A percentile compares a stretch with the other conserved stretches of the same genome.
These are phyloP conservation scores for Leptographium procerum DNA, from an alignment of 2,329 filamentous ascomycete species.

Conservation along the genomic window DNA sequence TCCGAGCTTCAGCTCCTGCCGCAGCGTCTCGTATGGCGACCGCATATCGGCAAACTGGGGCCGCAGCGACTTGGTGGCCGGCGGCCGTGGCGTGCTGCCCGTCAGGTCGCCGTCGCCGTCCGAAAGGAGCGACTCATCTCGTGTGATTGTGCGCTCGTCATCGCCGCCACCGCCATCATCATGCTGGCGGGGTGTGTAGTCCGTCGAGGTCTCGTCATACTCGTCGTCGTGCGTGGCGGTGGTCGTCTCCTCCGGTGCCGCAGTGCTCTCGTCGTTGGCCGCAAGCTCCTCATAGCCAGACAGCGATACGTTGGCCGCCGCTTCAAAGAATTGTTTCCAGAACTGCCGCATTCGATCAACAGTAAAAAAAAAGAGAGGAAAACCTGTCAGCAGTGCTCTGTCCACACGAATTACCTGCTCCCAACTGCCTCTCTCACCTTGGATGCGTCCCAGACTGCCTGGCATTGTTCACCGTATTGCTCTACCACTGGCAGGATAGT, in stretches of 20 bases:
- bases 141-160: conserved; percentile 10
- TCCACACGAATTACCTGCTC: not conserved
- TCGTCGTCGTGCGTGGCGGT: not conserved
- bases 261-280: conserved; percentile 50
- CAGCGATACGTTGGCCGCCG: conserved; percentile 91
- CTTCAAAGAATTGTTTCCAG: conserved; percentile 99
- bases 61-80: conserved; percentile 36
- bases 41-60: conserved; percentile 53
- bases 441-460: conserved; percentile 90
- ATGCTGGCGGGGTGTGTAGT: conserved; percentile 29
- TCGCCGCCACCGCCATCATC: conserved; percentile 29
- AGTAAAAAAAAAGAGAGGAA: no score
- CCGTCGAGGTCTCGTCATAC: conserved; percentile 38
- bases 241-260: conserved; percentile 32
- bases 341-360: conserved; percentile 58
- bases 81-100: conserved; percentile 56
- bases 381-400: not conserved
- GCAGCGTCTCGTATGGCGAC: conserved; percentile 67
- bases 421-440: conserved; percentile 46
- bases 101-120: conserved; percentile 46
- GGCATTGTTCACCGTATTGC: conserved; percentile 88
- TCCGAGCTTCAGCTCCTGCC: conserved; percentile 47
- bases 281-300: conserved; percentile 79
- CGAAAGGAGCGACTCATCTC: conserved; percentile 58
- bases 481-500: conserved; percentile 90